phyloP scores from a whole-genome alignment of 305 asterid genomes.

The Fraxinus angustifolia region DNA sequence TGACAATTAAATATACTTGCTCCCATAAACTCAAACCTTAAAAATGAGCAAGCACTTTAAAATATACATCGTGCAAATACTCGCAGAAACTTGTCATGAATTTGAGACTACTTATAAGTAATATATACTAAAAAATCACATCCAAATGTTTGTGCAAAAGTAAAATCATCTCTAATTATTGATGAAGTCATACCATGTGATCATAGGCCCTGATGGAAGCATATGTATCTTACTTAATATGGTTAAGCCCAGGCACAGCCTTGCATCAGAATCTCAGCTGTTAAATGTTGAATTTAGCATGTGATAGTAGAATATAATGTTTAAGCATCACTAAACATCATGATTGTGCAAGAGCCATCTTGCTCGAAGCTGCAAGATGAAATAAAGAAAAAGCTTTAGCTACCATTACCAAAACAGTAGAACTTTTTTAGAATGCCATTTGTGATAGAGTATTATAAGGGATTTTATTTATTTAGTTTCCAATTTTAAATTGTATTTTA shows the following conservation, averaged over 20 bases:
- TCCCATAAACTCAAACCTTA: not conserved
- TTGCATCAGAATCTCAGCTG: conserved; percentile 20
- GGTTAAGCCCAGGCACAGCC: conserved; percentile 26
- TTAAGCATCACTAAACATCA: conserved; percentile 50
- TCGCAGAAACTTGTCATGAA: conserved; percentile 4
- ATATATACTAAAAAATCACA: conserved; percentile 20
- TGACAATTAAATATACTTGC: not conserved
- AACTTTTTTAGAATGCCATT: not conserved
- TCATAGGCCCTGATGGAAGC: conserved; percentile 24
- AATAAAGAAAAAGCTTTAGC: conserved; percentile 8
- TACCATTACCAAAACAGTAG: not conserved
- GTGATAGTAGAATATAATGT: conserved; percentile 35
- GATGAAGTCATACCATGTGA: conserved; percentile 34
- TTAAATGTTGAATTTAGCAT: conserved; percentile 19
- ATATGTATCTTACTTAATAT: conserved; percentile 25
- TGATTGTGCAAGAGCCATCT: conserved; percentile 56
- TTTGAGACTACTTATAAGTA: conserved; percentile 5
- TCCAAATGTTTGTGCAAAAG: conserved; percentile 13
- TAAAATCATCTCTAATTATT: conserved; percentile 23
- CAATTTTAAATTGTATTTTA: too few species aligned
- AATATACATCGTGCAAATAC: not conserved
- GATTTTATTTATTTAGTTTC: too few species aligned
- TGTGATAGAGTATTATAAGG: too few species aligned
- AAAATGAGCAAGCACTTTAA: not conserved
- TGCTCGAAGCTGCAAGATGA: conserved; percentile 64